phyloP scores from a whole-genome alignment of 2,329 filamentous ascomycete genomes.

The Emmonsia crescens region DNA sequence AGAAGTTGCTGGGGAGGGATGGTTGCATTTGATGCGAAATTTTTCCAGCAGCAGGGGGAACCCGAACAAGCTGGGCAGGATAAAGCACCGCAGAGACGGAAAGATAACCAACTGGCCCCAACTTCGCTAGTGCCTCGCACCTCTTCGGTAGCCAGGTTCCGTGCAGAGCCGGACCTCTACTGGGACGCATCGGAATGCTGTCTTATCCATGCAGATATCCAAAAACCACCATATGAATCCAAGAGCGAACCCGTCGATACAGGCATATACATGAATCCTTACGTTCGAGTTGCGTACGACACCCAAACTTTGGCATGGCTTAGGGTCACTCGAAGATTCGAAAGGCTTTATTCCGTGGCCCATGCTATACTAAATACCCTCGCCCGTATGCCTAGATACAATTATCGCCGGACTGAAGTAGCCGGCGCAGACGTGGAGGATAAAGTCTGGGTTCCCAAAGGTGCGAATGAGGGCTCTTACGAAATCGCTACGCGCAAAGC shows the following conservation, averaged over 20 bases:
- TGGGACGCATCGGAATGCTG: conserved; percentile 58
- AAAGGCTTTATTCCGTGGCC: conserved; percentile 50
- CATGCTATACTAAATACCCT: conserved; percentile 49
- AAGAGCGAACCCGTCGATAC: conserved; percentile 33
- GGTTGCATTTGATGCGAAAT: conserved; percentile 42
- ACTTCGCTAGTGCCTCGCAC: conserved; percentile 16
- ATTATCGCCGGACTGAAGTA: conserved; percentile 49
- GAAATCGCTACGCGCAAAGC: conserved; percentile 29
- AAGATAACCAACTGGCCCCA: neutral
- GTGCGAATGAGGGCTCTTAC: conserved; percentile 26
- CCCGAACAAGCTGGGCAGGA: neutral
- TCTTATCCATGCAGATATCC: conserved; percentile 43
- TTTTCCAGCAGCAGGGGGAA: conserved; percentile 25
- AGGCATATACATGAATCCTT: conserved; percentile 65
- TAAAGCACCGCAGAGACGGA: conserved; percentile 4
- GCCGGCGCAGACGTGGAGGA: conserved; percentile 41
- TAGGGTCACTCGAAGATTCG: conserved; percentile 50
- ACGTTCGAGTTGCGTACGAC: conserved; percentile 60
- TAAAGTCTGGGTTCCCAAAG: conserved; percentile 32
- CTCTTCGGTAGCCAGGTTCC: conserved; percentile 42
- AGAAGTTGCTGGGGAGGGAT: conserved; percentile 70
- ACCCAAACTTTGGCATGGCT: conserved; percentile 48
- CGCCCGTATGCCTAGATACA: conserved; percentile 47
- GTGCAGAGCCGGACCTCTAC: conserved; percentile 47
- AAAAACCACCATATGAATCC: conserved; percentile 21